These are phyloP conservation scores for Silene coronaria DNA, from an alignment of 179 eudicot genomes.

Conservation along the genomic window DNA sequence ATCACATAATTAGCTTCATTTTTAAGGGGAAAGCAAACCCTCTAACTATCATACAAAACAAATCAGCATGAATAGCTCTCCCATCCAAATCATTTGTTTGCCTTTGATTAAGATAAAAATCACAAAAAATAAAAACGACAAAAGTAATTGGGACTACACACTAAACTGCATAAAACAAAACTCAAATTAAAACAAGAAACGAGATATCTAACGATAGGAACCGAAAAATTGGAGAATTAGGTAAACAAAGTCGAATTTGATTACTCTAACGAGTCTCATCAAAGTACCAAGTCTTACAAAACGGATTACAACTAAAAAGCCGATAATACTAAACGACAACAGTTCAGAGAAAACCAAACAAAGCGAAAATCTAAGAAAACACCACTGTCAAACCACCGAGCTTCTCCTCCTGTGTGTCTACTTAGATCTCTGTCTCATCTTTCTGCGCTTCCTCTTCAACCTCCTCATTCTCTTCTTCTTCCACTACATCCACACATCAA, in stretches of 20 bases:
- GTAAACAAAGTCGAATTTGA: neutral
- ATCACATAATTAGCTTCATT: too few relatives aligned
- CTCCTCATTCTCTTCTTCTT: conserved; percentile 45
- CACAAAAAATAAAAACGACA: too few relatives aligned
- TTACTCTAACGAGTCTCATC: neutral
- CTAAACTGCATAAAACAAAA: too few relatives aligned
- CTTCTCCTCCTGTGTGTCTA: conserved; percentile 10
- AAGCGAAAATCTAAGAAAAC: neutral
- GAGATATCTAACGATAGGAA: neutral
- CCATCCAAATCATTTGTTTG: too few relatives aligned
- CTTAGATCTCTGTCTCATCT: conserved; percentile 38
- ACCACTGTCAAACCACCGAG: neutral
- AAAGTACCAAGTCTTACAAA: neutral
- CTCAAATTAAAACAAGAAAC: neutral
- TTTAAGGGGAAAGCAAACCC: too few relatives aligned
- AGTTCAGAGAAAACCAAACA: neutral
- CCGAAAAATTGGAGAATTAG: neutral
- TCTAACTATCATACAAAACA: too few relatives aligned
- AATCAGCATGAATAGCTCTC: too few relatives aligned
- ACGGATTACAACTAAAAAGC: neutral
- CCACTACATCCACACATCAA: conserved; percentile 21
- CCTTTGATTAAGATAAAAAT: too few relatives aligned
- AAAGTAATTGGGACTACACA: too few relatives aligned
- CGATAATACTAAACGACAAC: neutral
- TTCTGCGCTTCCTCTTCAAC: conserved; percentile 39